These are phyloP conservation scores for Cadophora luteo-olivacea DNA, from an alignment of 2,329 filamentous ascomycete genomes.

Conservation along the genomic window DNA sequence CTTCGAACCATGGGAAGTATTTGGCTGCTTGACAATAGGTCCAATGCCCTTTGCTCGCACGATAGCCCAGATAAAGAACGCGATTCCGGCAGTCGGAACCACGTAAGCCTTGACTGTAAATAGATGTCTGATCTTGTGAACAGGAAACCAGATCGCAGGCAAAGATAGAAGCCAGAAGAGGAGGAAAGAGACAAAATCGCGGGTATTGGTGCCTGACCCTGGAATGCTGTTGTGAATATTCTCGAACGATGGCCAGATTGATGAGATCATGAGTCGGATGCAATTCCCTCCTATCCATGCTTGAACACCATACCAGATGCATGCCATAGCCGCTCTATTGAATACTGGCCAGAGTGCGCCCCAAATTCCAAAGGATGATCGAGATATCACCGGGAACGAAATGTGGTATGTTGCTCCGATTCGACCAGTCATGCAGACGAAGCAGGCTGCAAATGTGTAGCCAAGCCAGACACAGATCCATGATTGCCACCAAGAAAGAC, in stretches of 20 bases:
- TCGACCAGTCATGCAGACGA: conserved; percentile 79
- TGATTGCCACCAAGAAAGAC: conserved; percentile 90
- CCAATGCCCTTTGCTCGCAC: conserved; percentile 83
- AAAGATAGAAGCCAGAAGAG: conserved; percentile 84
- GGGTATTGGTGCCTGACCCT: conserved; percentile 73
- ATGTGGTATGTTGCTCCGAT: conserved; percentile 90
- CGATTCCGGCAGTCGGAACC: conserved; percentile 81
- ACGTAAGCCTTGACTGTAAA: conserved; percentile 91
- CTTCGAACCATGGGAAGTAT: conserved; percentile 66
- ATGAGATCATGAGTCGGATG: conserved; percentile 85
- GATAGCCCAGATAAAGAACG: conserved; percentile 88
- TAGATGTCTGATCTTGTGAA: conserved; percentile 85
- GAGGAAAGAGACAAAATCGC: conserved; percentile 82
- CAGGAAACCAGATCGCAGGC: conserved; percentile 87
- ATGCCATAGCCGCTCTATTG: conserved; percentile 82
- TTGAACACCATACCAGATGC: conserved; percentile 88
- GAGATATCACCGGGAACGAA: conserved; percentile 80
- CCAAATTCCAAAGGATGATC: conserved; percentile 87
- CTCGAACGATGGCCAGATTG: conserved; percentile 73
- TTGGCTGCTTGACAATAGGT: conserved; percentile 76
- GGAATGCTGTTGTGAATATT: conserved; percentile 70
- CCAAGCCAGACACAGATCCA: conserved; percentile 90
- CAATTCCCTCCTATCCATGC: conserved; percentile 85
- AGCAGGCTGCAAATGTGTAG: conserved; percentile 77
- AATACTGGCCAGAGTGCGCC: conserved; percentile 88